phyloP scores from a whole-genome alignment of 129 eudicot genomes.

The Deinandra increscens region DNA sequence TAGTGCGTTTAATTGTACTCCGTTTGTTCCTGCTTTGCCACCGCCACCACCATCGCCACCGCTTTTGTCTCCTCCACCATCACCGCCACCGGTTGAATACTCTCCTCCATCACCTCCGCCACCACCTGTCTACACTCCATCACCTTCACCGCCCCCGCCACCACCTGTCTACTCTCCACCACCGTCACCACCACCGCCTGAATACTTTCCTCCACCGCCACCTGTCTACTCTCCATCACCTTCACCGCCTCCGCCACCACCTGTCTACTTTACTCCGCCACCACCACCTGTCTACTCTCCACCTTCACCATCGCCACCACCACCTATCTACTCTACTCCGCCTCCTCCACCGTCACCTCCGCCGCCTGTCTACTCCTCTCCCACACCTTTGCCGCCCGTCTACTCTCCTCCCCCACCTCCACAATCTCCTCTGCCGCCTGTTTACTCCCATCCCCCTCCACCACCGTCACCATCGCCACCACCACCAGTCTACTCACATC shows the following conservation, averaged over 20 bases:
- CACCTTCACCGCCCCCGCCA: conserved; percentile 33
- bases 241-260: conserved; percentile 22
- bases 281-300: no score
- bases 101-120: conserved; percentile 25
- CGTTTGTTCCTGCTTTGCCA: conserved; percentile 44
- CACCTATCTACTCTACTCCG: conserved; percentile 27
- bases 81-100: conserved; percentile 18
- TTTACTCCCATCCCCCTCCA: no score
- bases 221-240: no score
- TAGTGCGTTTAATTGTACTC: conserved; percentile 55
- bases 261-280: conserved; percentile 28
- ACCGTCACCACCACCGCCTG: no score
- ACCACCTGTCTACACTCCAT: conserved; percentile 15
- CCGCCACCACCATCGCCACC: conserved; percentile 29
- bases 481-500: no score
- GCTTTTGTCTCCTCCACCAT: conserved; percentile 26
- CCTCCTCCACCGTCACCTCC: conserved; percentile 36
- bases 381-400: no score
- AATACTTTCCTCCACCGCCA: no score
- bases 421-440: no score
- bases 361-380: no score
- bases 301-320: conserved; percentile 38
- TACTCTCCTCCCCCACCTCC: no score
- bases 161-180: conserved; percentile 21
- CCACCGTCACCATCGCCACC: no score